Conservation (phyloP, 345 rosid genomes). For the Brassica cretica region DNA sequence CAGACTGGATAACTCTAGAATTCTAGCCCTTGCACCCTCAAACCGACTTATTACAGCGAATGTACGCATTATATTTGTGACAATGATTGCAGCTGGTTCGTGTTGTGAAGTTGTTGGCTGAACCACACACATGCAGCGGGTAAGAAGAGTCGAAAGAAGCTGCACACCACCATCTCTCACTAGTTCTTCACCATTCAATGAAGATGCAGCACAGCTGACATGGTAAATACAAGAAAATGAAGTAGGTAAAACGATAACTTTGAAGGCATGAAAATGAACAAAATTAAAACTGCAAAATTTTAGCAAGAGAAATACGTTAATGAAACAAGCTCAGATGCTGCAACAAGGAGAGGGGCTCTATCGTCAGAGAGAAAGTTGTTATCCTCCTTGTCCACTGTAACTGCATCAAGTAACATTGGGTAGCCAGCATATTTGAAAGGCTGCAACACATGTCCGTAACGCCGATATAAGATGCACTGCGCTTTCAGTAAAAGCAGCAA, state of each 20-base stretch:
- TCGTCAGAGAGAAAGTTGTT: conserved; percentile 88
- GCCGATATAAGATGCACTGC: conserved; percentile 90
- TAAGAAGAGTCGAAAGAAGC: conserved; percentile 83
- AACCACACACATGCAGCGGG: conserved; percentile 93
- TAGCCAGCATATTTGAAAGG: conserved; percentile 99
- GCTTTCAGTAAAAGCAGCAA: conserved; percentile 91
- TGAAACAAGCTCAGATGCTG: conserved; percentile 97
- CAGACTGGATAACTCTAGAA: conserved; percentile 70
- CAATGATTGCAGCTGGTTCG: conserved; percentile 92
- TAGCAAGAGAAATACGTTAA: conserved; percentile 53
- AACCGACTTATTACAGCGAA: conserved; percentile 85
- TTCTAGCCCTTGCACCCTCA: conserved; percentile 84
- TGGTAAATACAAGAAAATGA: conserved; percentile 7
- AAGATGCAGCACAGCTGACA: conserved; percentile 89
- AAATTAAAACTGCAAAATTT: conserved; percentile 8
- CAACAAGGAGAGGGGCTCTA: conserved; percentile 92
- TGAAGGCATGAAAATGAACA: conserved; percentile 20
- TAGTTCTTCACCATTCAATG: conserved; percentile 97
- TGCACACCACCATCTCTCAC: conserved; percentile 96
- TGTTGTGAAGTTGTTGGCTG: conserved; percentile 90
- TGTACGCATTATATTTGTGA: conserved; percentile 87
- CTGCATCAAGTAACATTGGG: conserved; percentile 93
- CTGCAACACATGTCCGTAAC: conserved; percentile 79
- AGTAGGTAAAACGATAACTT: conserved; percentile 10
- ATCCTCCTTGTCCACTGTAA: conserved; percentile 89